Evolutionary conservation across 148 eudicot species (phyloP), one percentile per base, ranked within the genome.

Genomic region (Amaranthus palmeri): DNA sequence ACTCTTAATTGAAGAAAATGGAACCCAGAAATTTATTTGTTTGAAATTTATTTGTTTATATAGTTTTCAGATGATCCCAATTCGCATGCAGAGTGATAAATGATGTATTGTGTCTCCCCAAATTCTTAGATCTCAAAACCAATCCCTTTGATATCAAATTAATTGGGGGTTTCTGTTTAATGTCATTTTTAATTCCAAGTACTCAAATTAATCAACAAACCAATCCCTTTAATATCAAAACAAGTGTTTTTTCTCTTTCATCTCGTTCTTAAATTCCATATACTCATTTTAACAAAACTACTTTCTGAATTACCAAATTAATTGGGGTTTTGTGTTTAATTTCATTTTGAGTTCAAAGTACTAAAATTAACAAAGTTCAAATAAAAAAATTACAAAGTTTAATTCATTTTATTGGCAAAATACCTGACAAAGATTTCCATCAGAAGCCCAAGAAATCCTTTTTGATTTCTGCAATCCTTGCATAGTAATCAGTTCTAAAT

Each of bases 371-470:
- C 54, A 65, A 48, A 61, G 4, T 61, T 61, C 7, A 42, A 3
- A 25, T 2, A 25, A 25, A 0, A 25, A 58, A 18, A 59, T 49
- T 71, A 40, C 41, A 41, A 41, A 54, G 6, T 40, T 25, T 6
- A 68, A 68, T 65, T 73, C 43, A 43, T 78, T 70, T 53, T 50
- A 18, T 54, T 12, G 13, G 13, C 40, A 77, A 65, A 55, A 73
- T 86, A 90, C 92, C 92, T 88, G 90, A 90, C 92, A 90, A 69
- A 90, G 96, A 82, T 83, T 84, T 61, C 74, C 84, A 78, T 87
- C 90, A 50, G 90, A 82, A 59, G 92, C 86, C 96, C 96, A 87
- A 45, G 83, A 77, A 74, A 90, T 86, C 86, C 82, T 81, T 87
- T 87, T 90, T 61, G 92, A 86, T 83, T 85, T 87, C 82, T 81